These are phyloP conservation scores for Hypomyces rosellus DNA, from an alignment of 2,329 filamentous ascomycete species.

Conservation along the genomic window DNA sequence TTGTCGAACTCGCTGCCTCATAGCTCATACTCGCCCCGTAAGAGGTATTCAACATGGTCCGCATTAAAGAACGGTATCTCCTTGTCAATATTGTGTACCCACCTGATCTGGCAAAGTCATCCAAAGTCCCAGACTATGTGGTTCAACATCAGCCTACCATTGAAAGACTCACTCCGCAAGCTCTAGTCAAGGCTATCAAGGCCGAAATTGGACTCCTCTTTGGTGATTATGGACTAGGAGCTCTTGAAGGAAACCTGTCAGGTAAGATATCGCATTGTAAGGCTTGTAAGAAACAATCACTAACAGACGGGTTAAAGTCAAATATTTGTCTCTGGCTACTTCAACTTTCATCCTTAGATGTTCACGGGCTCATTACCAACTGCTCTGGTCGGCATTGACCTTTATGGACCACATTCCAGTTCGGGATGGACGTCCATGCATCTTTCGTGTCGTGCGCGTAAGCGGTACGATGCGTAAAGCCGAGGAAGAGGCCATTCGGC, in stretches of 20 bases:
- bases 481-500: constrained; percentile 80
- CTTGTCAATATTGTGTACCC: constrained; percentile 93
- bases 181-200: constrained; percentile 64
- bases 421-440: constrained; percentile 57
- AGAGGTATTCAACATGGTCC: constrained; percentile 62
- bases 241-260: constrained; percentile 61
- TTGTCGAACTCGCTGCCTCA: too few relatives aligned
- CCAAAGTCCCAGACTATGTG: constrained; percentile 53
- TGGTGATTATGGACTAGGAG: constrained; percentile 82
- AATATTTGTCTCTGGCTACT: constrained; percentile 88
- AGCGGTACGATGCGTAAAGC: constrained; percentile 90
- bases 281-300: background rate
- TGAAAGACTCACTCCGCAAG: constrained; percentile 58
- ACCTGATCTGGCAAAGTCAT: constrained; percentile 37
- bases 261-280: constrained; percentile 40
- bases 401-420: constrained; percentile 67
- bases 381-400: constrained; percentile 85
- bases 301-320: constrained; percentile 51
- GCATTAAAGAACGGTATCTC: constrained; percentile 92
- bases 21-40: too few relatives aligned
- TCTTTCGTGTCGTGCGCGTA: constrained; percentile 78
- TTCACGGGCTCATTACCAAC: constrained; percentile 71
- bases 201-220: constrained; percentile 66
- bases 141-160: constrained; percentile 74
- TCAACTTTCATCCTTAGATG: constrained; percentile 89